These are phyloP conservation scores for Penicillium mononematosum DNA, from an alignment of 495 filamentous ascomycete genomes.

Conservation along the genomic window DNA sequence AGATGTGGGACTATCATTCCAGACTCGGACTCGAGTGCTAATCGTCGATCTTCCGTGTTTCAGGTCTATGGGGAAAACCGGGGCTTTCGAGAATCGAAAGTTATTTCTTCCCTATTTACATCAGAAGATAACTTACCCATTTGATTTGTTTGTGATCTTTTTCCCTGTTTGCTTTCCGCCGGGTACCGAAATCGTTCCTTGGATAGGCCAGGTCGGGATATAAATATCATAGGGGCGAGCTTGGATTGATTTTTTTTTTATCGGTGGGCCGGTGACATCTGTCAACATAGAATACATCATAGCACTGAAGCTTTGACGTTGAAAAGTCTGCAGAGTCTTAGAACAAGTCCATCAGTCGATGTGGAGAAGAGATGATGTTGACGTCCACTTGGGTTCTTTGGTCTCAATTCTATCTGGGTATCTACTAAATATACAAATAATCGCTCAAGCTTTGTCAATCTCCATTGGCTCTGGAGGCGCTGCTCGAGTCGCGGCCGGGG, in stretches of 20 bases:
- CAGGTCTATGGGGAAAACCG: slow-evolving; percentile 15
- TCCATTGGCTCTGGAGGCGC: slow-evolving; percentile 22
- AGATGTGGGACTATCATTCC: not conserved
- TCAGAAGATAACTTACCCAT: not conserved
- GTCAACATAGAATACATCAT: slow-evolving; percentile 10
- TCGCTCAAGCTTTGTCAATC: slow-evolving; percentile 12
- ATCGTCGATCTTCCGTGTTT: slow-evolving; percentile 28
- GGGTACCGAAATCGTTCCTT: slow-evolving; percentile 1
- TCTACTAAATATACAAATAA: slow-evolving; percentile 20
- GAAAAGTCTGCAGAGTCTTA: not conserved
- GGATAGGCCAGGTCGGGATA: not conserved
- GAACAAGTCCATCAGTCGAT: slow-evolving; percentile 14
- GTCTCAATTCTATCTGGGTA: slow-evolving; percentile 13
- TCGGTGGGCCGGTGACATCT: slow-evolving; percentile 5
- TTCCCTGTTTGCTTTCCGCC: not conserved
- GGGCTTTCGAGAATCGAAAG: slow-evolving; percentile 2
- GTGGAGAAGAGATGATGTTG: slow-evolving; percentile 16
- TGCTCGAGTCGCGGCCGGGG: slow-evolving; percentile 5
- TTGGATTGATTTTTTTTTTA: not conserved
- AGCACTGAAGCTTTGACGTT: not conserved
- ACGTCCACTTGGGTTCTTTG: not conserved
- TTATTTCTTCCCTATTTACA: slow-evolving; percentile 1
- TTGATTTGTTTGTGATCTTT: not conserved
- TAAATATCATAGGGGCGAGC: slow-evolving; percentile 1
- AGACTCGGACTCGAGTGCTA: slow-evolving; percentile 4